These are phyloP conservation scores for Dictyostelium brefeldianum DNA, from an alignment of 78 protist species.

Conservation along the genomic window DNA sequence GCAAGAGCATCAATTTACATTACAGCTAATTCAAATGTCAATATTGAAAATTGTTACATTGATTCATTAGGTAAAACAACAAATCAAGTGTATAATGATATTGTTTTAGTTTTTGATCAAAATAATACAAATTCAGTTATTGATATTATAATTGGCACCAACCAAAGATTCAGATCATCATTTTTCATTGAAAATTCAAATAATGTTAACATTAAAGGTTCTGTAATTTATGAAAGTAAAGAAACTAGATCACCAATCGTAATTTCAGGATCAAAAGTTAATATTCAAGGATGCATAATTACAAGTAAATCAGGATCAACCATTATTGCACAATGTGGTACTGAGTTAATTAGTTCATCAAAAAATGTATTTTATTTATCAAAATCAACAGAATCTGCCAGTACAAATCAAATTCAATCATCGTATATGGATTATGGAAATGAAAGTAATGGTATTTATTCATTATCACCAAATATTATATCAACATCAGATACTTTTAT, in stretches of 20 bases:
- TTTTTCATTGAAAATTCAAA: not conserved
- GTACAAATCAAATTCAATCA: too few relatives aligned
- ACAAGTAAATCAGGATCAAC: not conserved
- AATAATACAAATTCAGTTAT: not conserved
- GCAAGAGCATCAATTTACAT: not conserved
- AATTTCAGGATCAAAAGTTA: not conserved
- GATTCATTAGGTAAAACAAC: not conserved
- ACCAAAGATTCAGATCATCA: not conserved
- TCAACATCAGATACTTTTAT: not conserved
- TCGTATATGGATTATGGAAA: not conserved
- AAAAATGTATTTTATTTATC: not conserved
- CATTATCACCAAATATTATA: not conserved
- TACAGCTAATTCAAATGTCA: not conserved
- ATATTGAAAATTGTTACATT: not conserved
- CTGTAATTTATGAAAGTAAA: not conserved
- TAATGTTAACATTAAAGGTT: not conserved
- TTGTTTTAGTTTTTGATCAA: not conserved
- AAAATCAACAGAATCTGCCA: not conserved
- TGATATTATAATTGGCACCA: not conserved
- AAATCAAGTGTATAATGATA: not conserved
- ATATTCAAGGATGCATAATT: not conserved
- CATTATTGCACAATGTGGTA: not conserved
- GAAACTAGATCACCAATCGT: not conserved
- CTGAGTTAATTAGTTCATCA: not conserved
- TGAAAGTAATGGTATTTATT: not conserved